Conservation (phyloP, 1,284 basidiomycete species). For the Apiotrichum laibachii region DNA sequence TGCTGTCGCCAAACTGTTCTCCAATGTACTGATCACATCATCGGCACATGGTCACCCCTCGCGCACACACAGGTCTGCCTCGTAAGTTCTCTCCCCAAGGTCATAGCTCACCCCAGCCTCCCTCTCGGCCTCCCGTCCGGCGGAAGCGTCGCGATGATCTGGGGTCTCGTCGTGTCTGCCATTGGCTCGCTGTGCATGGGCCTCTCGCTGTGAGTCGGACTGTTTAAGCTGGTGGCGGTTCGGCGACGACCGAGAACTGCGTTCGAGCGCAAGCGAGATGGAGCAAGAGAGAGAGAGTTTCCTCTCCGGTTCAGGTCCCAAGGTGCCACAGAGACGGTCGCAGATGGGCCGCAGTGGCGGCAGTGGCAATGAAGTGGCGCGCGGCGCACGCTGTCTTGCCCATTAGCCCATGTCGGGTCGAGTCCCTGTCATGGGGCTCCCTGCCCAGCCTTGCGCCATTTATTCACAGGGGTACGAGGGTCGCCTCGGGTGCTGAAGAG, state of each 20-base stretch:
- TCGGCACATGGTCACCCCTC: background rate
- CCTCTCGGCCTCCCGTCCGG: conserved; percentile 34
- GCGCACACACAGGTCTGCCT: background rate
- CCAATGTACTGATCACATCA: background rate
- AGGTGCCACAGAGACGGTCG: too few species aligned
- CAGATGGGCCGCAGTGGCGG: background rate
- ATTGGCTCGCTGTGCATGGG: conserved; percentile 34
- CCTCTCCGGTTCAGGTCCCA: too few species aligned
- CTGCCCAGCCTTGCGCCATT: too few species aligned
- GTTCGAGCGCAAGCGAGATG: background rate
- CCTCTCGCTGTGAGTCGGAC: conserved; percentile 24
- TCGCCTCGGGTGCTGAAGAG: too few species aligned
- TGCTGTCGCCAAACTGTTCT: too few species aligned
- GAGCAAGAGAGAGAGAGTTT: background rate
- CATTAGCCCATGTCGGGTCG: too few species aligned
- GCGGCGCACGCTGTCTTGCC: too few species aligned
- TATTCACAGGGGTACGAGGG: too few species aligned
- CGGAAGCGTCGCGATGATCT: conserved; percentile 40
- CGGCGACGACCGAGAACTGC: too few species aligned
- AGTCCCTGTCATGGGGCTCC: too few species aligned
- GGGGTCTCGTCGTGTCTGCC: conserved; percentile 38
- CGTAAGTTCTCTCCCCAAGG: conserved; percentile 1
- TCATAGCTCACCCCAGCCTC: conserved; percentile 13
- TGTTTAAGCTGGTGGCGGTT: background rate
- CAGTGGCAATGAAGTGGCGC: background rate